Evolutionary conservation across 108 stramenopile genomes (phyloP).

Genomic region (Poteriospumella lacustris): DNA sequence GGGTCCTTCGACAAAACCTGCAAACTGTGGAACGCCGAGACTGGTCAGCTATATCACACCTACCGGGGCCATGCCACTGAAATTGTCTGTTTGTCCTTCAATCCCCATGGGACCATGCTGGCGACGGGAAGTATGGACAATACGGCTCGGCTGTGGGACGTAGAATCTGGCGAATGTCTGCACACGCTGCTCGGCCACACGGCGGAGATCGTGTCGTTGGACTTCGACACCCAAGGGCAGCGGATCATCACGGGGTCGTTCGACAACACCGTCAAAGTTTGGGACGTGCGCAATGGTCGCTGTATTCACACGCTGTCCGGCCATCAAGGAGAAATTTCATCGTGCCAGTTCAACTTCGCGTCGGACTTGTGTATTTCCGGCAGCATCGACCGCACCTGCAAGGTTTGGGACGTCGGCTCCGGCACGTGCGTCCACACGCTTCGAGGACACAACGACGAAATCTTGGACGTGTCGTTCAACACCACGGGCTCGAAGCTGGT

Average conservation of each 20-base stretch:
- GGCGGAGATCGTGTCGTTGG: conserved; percentile 60
- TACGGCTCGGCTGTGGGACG: conserved; percentile 64
- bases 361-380: conserved; percentile 54
- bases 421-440: conserved; percentile 61
- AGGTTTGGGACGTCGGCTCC: conserved; percentile 58
- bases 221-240: conserved; percentile 58
- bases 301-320: conserved; percentile 58
- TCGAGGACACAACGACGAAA: conserved; percentile 65
- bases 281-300: conserved; percentile 60
- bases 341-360: conserved; percentile 53
- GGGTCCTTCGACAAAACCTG: conserved; percentile 52
- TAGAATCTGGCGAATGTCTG: conserved; percentile 60
- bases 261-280: conserved; percentile 62
- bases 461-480: conserved; percentile 62
- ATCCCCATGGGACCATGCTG: conserved; percentile 55
- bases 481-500: conserved; percentile 56
- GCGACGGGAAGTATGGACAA: conserved; percentile 67
- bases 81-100: conserved; percentile 64
- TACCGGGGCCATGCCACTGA: conserved; percentile 65
- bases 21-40: conserved; percentile 23
- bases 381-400: conserved; percentile 57
- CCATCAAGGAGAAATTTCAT: conserved; percentile 59
- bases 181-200: conserved; percentile 64
- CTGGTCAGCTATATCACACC: conserved; percentile 56
- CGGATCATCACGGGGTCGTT: conserved; percentile 60